Percentiles rank a stretch among this genome's conserved stretches.
phyloP scores from a whole-genome alignment of 176 grass and related monocot species.

The Avena eriantha region DNA sequence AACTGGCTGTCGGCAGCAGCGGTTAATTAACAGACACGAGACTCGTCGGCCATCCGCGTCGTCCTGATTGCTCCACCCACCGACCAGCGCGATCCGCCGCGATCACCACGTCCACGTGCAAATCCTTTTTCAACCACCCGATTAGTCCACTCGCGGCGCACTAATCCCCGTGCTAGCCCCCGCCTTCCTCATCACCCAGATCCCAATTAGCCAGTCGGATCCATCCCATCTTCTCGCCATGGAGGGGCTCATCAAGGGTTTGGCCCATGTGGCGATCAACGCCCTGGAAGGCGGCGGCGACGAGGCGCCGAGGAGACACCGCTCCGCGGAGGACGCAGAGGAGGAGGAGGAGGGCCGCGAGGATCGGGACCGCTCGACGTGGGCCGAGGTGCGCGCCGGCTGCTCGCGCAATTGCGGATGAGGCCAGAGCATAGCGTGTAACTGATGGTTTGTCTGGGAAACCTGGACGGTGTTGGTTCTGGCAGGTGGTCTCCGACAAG shows the following conservation, averaged over 20 bases:
- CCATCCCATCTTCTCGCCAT: slow-evolving; percentile 40
- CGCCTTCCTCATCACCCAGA: slow-evolving; percentile 37
- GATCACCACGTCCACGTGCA: slow-evolving; percentile 13
- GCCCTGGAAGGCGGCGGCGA: slow-evolving; percentile 44
- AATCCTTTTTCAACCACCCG: slow-evolving; percentile 16
- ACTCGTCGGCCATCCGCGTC: background rate
- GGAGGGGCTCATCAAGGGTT: slow-evolving; percentile 84
- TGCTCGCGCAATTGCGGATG: slow-evolving; percentile 9
- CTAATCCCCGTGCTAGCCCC: background rate
- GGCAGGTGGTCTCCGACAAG: slow-evolving; percentile 43
- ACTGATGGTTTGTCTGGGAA: background rate
- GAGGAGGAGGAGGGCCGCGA: slow-evolving; percentile 44
- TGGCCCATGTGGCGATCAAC: slow-evolving; percentile 73
- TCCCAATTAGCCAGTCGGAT: slow-evolving; percentile 43
- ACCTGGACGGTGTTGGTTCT: background rate
- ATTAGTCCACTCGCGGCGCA: slow-evolving; percentile 4
- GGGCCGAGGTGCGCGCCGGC: slow-evolving; percentile 74
- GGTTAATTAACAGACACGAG: background rate
- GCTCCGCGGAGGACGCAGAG: slow-evolving; percentile 24
- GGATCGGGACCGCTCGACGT: slow-evolving; percentile 74
- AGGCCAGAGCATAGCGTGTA: background rate
- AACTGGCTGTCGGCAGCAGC: slow-evolving; percentile 9
- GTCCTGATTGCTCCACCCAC: slow-evolving; percentile 9
- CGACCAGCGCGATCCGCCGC: slow-evolving; percentile 24
- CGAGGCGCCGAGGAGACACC: slow-evolving; percentile 51